Percentiles rank a stretch among this genome's conserved stretches.
Evolutionary conservation across 768 basidiomycete species (phyloP).

Genomic region (Calvatia gigantea): DNA sequence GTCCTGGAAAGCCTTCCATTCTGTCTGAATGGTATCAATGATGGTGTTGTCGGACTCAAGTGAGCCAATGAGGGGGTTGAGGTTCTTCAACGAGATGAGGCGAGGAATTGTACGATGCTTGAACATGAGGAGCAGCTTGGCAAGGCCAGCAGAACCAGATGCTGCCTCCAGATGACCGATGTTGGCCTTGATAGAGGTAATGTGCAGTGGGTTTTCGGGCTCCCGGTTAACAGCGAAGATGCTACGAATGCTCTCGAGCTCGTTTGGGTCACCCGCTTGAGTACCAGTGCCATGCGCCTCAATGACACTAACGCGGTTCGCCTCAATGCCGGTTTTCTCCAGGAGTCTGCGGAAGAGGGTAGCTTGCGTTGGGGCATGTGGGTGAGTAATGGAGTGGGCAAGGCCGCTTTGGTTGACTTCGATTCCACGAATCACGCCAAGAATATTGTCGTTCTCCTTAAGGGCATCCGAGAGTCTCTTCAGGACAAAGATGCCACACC

Average conservation of each 20-base stretch:
- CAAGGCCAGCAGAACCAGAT: constrained; percentile 69
- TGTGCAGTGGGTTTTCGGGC: constrained; percentile 50
- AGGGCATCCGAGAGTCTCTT: constrained; percentile 71
- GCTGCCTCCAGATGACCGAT: constrained; percentile 77
- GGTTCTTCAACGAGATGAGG: constrained; percentile 52
- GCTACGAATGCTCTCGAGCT: constrained; percentile 59
- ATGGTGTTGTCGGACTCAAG: constrained; percentile 44
- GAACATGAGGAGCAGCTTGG: constrained; percentile 72
- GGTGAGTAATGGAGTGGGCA: constrained; percentile 69
- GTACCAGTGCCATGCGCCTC: constrained; percentile 81
- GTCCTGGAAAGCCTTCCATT: constrained; percentile 38
- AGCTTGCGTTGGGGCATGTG: constrained; percentile 60
- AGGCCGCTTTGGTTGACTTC: constrained; percentile 72
- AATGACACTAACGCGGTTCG: constrained; percentile 52
- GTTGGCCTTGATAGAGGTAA: constrained; percentile 74
- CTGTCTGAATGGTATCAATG: constrained; percentile 38
- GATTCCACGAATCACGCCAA: constrained; percentile 64
- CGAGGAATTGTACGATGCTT: constrained; percentile 52
- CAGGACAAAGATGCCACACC: constrained; percentile 67
- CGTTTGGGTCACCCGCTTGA: constrained; percentile 66
- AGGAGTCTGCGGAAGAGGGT: constrained; percentile 50
- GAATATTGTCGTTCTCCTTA: constrained; percentile 62
- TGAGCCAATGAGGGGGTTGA: constrained; percentile 55
- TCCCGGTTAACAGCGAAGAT: constrained; percentile 44
- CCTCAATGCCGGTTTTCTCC: constrained; percentile 38